Base-by-base conservation (phyloP, 148 eudicot species). In the Nyssa sinensis region DNA sequence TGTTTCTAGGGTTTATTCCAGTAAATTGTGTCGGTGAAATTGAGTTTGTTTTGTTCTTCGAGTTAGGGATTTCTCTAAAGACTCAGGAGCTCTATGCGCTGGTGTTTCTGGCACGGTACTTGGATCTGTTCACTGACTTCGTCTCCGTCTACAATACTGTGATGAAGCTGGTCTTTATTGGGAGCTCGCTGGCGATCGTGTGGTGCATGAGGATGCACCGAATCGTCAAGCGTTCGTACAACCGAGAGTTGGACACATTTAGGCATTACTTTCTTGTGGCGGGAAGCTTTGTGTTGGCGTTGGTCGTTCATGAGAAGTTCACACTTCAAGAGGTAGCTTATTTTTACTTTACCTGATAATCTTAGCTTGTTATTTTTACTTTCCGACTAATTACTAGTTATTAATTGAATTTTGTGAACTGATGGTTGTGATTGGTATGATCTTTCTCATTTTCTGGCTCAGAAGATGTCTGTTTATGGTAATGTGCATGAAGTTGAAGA, bases 1-100 rank as follows among this genome's bases (percentile, higher is more conserved):
- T 5, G 16, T 28, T 66, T 5, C 32, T 10, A 66, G 49, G 63
- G 69, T 33, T 67, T 66, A 16, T 7, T 35, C 13, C 8, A 24
- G 33, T 3, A 0, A 27, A 51, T n/a, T 12, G 13, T 13, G 44
- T 39, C 29, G 30, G 37, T 29, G 25, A 39, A n/a, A 31, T 7
- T 35, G 71, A 35, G 28, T 58, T 21, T 3, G 32, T 16, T 60
- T 66, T 75, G 62, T 75, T 35, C 5, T 37, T 34, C 21, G 70
- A 14, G 59, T 44, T 65, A 94, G 98, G 98, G 64, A 86, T 94
- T 77, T 94, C 98, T 34, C 74, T 92, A 82, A 94, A 94, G 93
- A 94, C 98, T 31, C 98, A 94, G 80, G 97, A 91, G 88, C 82
- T 94, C 60, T 94, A 85, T 77, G 91, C 93, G 16, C 39, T 91